Percentiles rank a stretch among this genome's conserved stretches.
Conservation (phyloP, 805 yeast genomes). For the Zygosaccharomyces pseudorouxii region DNA sequence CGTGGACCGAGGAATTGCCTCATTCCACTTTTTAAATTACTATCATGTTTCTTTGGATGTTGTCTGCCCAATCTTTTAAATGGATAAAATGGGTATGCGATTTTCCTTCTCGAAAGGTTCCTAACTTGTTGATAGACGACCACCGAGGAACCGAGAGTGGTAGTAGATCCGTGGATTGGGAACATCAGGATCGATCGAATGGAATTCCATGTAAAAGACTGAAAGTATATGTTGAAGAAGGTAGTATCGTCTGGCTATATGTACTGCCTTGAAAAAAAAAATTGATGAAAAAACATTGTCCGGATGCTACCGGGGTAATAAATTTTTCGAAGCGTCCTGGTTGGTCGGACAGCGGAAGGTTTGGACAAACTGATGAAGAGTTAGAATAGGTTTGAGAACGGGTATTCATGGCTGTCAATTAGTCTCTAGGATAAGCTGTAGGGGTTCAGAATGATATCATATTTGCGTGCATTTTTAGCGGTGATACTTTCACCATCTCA, state of each 20-base stretch:
- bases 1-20: conserved; percentile 76
- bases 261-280: background rate
- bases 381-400: background rate
- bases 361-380: background rate
- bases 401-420: background rate
- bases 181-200: conserved; percentile 6
- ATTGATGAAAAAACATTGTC: background rate
- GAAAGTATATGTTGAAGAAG: background rate
- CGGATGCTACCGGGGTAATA: background rate
- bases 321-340: background rate
- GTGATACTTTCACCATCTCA: no score
- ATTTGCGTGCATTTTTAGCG: background rate
- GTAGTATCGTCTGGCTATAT: background rate
- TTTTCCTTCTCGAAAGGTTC: conserved; percentile 46
- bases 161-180: conserved; percentile 5
- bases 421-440: background rate
- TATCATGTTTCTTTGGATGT: conserved; percentile 41
- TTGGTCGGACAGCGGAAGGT: background rate
- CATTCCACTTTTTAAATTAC: conserved; percentile 59
- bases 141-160: conserved; percentile 8
- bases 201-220: background rate
- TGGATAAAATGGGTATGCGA: conserved; percentile 53
- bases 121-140: conserved; percentile 37
- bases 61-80: conserved; percentile 40
- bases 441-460: no score